Conservation (phyloP, 129 eudicot species). For the Chrysanthemum makinoi region DNA sequence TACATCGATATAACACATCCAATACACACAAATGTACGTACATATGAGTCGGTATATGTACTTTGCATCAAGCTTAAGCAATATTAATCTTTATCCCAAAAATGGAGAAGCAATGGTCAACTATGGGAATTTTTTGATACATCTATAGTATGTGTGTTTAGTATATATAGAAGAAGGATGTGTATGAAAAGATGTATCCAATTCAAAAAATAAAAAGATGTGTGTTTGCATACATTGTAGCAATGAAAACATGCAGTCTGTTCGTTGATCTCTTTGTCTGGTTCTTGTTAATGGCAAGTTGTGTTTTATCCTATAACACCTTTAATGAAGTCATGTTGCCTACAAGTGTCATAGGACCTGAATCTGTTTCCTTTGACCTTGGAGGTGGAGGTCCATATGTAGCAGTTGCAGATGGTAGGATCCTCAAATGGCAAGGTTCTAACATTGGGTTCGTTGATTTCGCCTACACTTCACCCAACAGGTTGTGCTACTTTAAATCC, state of each 20-base stretch:
- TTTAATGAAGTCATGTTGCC: slow-evolving; percentile 34
- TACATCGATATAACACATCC: not conserved
- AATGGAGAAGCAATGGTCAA: slow-evolving; percentile 21
- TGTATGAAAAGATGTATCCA: too few species aligned
- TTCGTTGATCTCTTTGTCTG: too few species aligned
- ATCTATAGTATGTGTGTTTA: not conserved
- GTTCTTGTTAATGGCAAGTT: too few species aligned
- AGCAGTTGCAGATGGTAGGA: slow-evolving; percentile 39
- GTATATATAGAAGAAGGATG: too few species aligned
- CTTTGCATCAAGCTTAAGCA: slow-evolving; percentile 26
- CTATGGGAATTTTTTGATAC: slow-evolving; percentile 13
- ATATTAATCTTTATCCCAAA: slow-evolving; percentile 23
- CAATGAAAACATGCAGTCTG: too few species aligned
- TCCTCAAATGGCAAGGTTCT: slow-evolving; percentile 43
- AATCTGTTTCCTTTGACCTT: slow-evolving; percentile 38
- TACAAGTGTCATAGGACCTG: slow-evolving; percentile 31
- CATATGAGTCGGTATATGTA: not conserved
- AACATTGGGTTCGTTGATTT: slow-evolving; percentile 32
- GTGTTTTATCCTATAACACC: too few species aligned
- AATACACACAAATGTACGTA: slow-evolving; percentile 9
- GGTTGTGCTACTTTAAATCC: too few species aligned
- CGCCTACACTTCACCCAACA: slow-evolving; percentile 39
- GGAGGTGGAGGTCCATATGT: slow-evolving; percentile 46
- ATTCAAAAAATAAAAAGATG: too few species aligned
- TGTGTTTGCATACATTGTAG: too few species aligned